Percentiles rank a stretch among this genome's conserved stretches.
phyloP scores from a whole-genome alignment of 2,329 filamentous ascomycete genomes.

The Peltaster fructicola region DNA sequence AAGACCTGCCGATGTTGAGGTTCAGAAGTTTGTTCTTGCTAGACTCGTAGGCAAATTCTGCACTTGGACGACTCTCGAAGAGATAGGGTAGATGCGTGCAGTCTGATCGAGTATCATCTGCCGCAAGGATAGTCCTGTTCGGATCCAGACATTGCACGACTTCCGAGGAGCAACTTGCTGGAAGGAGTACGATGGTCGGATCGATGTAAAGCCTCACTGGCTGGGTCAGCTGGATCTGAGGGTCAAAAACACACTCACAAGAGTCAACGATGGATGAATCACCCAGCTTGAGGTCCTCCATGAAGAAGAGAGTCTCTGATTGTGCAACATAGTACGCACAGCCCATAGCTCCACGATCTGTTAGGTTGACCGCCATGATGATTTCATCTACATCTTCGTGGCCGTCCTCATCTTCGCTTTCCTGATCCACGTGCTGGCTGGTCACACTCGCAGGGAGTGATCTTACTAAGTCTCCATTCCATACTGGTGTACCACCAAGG shows the following conservation, averaged over 20 bases:
- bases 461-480: too few species aligned
- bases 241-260: constrained; percentile 24
- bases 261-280: constrained; percentile 42
- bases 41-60: constrained; percentile 53
- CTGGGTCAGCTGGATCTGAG: too few species aligned
- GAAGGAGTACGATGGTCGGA: constrained; percentile 42
- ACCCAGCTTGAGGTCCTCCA: constrained; percentile 57
- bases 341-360: constrained; percentile 52
- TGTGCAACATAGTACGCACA: constrained; percentile 66
- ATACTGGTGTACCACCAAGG: too few species aligned
- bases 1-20: constrained; percentile 35
- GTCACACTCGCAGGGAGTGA: too few species aligned
- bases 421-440: too few species aligned
- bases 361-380: constrained; percentile 65
- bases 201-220: constrained; percentile 43
- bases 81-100: constrained; percentile 39
- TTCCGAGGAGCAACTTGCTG: constrained; percentile 36
- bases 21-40: constrained; percentile 49
- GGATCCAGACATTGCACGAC: constrained; percentile 28
- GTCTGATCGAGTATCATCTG: too few species aligned
- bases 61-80: constrained; percentile 49
- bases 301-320: constrained; percentile 53
- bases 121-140: constrained; percentile 20
- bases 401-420: constrained; percentile 7
- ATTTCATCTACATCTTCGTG: constrained; percentile 44